Base-by-base conservation (phyloP, 1,284 basidiomycete species). In the Cystobasidiaceae sp. region DNA sequence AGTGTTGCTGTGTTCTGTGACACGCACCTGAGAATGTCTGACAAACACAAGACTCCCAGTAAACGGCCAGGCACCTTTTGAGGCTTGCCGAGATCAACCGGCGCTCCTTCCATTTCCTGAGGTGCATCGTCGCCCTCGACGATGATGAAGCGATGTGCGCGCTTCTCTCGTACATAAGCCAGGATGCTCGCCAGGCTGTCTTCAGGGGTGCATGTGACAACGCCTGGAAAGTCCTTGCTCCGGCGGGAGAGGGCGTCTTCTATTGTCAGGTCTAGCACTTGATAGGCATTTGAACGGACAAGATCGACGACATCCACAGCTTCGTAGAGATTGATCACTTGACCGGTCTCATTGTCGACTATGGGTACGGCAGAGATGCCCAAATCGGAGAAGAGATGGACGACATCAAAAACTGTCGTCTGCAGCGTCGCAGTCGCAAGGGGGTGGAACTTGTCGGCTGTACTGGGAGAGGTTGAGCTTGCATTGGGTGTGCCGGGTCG, bases 261-360 rank as follows among this genome's bases (percentile, higher is more conserved):
- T 71, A 99, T 92, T n/a, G 89, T 97, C 55, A 97, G 81, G 78
- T 97, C 94, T 2, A 99, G 84, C 3, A 90, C 87, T 74, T 93
- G 89, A 77, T 97, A 98, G 6, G 88, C 90, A 59, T 73, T 71
- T 15, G 92, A 83, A n/a, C 93, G 86, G 39, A 98, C 91, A 25
- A 97, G 84, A 3, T 91, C 92, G 70, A 98, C 96, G 54, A 98
- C 94, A 79, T 99, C 96, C 23, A 99, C 96, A 1, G 94, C 97
- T 78, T 99, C 96, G 77, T 98, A 99, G 48, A 99, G 78, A 76
- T 99, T 94, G 66, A 98, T 85, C 33, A 98, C 96, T 63, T 93
- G 84, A 8, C 94, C 96, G 3, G 93, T 84, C 34, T 66, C 51
- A 33, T 71, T 68, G 27, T 73, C 71, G 23, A 98, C 82, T 74